phyloP scores from a whole-genome alignment of 2,329 filamentous ascomycete genomes.

The Epichloe uncinata region DNA sequence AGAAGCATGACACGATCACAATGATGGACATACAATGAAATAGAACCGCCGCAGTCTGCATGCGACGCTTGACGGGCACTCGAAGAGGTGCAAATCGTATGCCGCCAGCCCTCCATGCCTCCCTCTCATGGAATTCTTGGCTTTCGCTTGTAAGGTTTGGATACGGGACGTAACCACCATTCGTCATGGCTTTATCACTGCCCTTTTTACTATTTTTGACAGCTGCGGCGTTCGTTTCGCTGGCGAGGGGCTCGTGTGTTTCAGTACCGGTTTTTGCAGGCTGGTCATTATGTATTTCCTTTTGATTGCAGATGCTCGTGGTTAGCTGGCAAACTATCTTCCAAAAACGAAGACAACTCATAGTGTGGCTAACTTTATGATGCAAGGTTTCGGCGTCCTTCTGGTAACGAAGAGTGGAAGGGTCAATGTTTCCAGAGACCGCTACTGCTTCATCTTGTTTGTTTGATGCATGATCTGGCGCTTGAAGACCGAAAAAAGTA shows the following conservation, averaged over 20 bases:
- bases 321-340: neutral
- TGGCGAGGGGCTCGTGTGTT: neutral
- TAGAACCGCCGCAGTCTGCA: constrained; percentile 68
- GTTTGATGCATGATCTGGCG: neutral
- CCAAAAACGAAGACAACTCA: neutral
- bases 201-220: neutral
- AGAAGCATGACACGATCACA: constrained; percentile 66
- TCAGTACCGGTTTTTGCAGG: neutral
- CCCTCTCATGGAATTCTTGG: constrained; percentile 12
- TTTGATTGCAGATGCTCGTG: neutral
- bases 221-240: neutral
- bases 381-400: no score
- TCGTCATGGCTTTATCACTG: neutral
- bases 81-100: constrained; percentile 78
- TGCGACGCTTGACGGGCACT: constrained; percentile 54
- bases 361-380: neutral
- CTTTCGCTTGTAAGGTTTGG: constrained; percentile 14
- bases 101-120: constrained; percentile 29
- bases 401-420: no score
- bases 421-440: no score
- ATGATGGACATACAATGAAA: constrained; percentile 60
- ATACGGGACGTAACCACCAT: constrained; percentile 12
- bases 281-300: neutral
- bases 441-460: no score
- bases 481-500: neutral